phyloP scores from a whole-genome alignment of 805 yeast genomes.

The Metschnikowia chrysomelidarum region DNA sequence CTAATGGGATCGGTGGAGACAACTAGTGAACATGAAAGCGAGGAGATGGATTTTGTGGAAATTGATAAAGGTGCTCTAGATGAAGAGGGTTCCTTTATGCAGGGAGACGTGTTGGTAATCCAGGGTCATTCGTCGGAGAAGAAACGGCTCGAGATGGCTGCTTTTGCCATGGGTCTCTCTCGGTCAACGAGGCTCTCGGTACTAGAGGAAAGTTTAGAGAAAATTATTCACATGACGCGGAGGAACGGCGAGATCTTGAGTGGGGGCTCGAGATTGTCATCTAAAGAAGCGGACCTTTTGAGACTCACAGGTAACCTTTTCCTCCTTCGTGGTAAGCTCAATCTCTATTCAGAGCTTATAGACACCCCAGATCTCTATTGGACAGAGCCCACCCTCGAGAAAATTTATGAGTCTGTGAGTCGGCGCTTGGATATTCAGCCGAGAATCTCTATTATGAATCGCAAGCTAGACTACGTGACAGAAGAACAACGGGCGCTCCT shows the following conservation, averaged over 20 bases:
- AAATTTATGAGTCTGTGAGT: slow-evolving; percentile 69
- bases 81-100: slow-evolving; percentile 41
- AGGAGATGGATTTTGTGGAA: slow-evolving; percentile 81
- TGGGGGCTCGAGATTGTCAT: slow-evolving; percentile 47
- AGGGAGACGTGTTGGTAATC: slow-evolving; percentile 72
- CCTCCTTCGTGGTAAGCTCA: slow-evolving; percentile 75
- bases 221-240: slow-evolving; percentile 61
- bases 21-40: slow-evolving; percentile 60
- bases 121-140: slow-evolving; percentile 44
- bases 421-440: slow-evolving; percentile 71
- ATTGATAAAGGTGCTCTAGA: slow-evolving; percentile 29
- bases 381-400: slow-evolving; percentile 85
- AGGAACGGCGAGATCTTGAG: slow-evolving; percentile 65
- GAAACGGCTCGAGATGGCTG: slow-evolving; percentile 71
- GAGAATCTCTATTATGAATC: slow-evolving; percentile 73
- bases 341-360: slow-evolving; percentile 80
- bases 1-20: slow-evolving; percentile 44
- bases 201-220: slow-evolving; percentile 69
- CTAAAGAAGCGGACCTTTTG: slow-evolving; percentile 59
- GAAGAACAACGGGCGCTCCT: slow-evolving; percentile 82
- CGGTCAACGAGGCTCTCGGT: slow-evolving; percentile 84
- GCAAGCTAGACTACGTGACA: slow-evolving; percentile 85
- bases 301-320: slow-evolving; percentile 72
- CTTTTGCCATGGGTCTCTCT: slow-evolving; percentile 84
- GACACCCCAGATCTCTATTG: slow-evolving; percentile 94